Conservation (phyloP, 169 alveolate genomes). For the Babesia sp. region DNA sequence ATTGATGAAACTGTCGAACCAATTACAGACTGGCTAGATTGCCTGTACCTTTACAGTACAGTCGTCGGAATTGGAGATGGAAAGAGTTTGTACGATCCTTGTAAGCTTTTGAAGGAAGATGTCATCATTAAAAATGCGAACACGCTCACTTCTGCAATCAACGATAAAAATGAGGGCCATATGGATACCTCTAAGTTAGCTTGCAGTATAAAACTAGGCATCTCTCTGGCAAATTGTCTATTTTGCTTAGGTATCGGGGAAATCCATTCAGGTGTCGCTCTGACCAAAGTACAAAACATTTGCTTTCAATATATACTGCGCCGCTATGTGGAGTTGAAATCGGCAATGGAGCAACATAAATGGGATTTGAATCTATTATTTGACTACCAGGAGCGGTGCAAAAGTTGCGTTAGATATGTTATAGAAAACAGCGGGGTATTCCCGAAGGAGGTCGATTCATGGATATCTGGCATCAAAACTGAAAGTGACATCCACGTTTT, state of each 20-base stretch:
- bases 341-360: background rate
- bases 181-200: background rate
- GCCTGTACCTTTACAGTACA: slow-evolving; percentile 16
- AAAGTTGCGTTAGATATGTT: background rate
- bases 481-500: slow-evolving; percentile 3
- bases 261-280: slow-evolving; percentile 15
- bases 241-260: slow-evolving; percentile 21
- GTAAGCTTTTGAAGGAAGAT: slow-evolving; percentile 32
- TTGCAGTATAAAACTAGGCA: background rate
- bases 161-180: background rate
- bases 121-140: background rate
- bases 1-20: background rate
- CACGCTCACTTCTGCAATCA: background rate
- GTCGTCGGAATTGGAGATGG: slow-evolving; percentile 22
- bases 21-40: slow-evolving; percentile 26
- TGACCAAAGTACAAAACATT: slow-evolving; percentile 23
- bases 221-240: slow-evolving; percentile 27
- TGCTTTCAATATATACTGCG: slow-evolving; percentile 8
- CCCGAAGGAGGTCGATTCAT: background rate
- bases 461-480: background rate
- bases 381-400: background rate
- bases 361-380: background rate
- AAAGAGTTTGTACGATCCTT: slow-evolving; percentile 35
- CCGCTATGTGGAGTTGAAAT: slow-evolving; percentile 17
- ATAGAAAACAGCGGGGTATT: slow-evolving; percentile 11